These are phyloP conservation scores for Arabis alpina DNA, from an alignment of 345 rosid genomes.

Conservation along the genomic window DNA sequence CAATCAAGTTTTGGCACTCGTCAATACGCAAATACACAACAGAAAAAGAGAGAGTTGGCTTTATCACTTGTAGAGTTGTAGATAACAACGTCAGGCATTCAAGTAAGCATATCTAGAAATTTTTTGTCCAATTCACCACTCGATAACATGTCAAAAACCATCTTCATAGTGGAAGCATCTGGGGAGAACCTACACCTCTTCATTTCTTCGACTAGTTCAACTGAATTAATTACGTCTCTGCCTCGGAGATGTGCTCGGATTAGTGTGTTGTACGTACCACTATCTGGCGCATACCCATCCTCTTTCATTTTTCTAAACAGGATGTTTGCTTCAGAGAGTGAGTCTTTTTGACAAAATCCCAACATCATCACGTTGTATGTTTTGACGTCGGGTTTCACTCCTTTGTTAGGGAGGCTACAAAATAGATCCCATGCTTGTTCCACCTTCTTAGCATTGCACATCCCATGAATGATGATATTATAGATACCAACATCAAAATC, in stretches of 20 bases:
- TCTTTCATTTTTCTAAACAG: neutral
- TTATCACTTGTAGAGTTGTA: too few relatives aligned
- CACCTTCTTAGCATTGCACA: neutral
- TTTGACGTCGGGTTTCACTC: neutral
- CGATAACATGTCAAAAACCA: neutral
- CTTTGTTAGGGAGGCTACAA: neutral
- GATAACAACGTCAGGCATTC: too few relatives aligned
- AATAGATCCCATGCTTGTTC: neutral
- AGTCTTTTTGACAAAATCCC: slow-evolving; percentile 3
- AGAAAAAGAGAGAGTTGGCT: too few relatives aligned
- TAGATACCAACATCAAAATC: neutral
- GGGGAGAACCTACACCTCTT: slow-evolving; percentile 1
- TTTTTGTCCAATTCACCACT: neutral
- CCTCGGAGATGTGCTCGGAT: slow-evolving; percentile 4
- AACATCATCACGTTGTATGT: neutral
- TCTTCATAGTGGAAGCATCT: neutral
- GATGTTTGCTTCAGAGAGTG: neutral
- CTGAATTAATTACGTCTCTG: neutral
- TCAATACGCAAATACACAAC: too few relatives aligned
- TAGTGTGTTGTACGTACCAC: neutral
- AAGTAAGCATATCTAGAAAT: slow-evolving; percentile 1
- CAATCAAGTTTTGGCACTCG: too few relatives aligned
- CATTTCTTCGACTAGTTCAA: slow-evolving; percentile 10
- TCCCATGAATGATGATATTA: slow-evolving; percentile 3
- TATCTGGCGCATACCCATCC: neutral